These are phyloP conservation scores for Acacia pycnantha DNA, from an alignment of 331 rosid species.

Conservation along the genomic window DNA sequence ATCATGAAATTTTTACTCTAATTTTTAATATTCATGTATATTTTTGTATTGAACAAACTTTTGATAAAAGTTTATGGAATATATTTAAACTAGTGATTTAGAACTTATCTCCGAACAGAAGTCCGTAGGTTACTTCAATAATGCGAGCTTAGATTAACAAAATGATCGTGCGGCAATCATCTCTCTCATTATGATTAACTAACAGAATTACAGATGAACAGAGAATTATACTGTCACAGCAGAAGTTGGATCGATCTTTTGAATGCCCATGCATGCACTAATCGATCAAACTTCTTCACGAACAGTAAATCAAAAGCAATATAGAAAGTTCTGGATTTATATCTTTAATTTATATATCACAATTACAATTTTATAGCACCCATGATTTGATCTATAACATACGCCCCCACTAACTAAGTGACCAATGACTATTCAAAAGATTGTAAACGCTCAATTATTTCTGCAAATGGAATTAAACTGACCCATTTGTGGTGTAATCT, in stretches of 20 bases:
- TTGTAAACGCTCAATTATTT: slow-evolving; percentile 10
- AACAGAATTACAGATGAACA: not conserved
- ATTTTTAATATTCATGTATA: no score
- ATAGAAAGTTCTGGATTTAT: slow-evolving; percentile 21
- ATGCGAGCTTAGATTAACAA: not conserved
- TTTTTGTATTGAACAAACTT: no score
- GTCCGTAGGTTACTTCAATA: not conserved
- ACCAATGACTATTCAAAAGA: slow-evolving; percentile 21
- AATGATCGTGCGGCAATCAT: slow-evolving; percentile 48
- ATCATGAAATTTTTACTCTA: fast-evolving
- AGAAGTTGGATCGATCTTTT: slow-evolving; percentile 17
- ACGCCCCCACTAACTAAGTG: slow-evolving; percentile 9
- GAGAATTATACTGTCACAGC: slow-evolving; percentile 29
- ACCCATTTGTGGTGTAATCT: slow-evolving; percentile 7
- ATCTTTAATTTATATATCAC: slow-evolving; percentile 22
- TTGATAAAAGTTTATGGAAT: no score
- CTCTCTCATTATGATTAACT: slow-evolving; percentile 26
- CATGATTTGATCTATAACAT: slow-evolving; percentile 9
- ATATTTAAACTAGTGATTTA: not conserved
- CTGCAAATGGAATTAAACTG: slow-evolving; percentile 1
- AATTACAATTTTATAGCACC: slow-evolving; percentile 33
- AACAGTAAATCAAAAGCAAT: slow-evolving; percentile 19
- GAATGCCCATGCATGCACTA: slow-evolving; percentile 19
- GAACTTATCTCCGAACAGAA: not conserved
- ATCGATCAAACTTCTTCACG: slow-evolving; percentile 14